These are phyloP conservation scores for Candida adriatica DNA, from an alignment of 805 yeast genomes.

Conservation along the genomic window DNA sequence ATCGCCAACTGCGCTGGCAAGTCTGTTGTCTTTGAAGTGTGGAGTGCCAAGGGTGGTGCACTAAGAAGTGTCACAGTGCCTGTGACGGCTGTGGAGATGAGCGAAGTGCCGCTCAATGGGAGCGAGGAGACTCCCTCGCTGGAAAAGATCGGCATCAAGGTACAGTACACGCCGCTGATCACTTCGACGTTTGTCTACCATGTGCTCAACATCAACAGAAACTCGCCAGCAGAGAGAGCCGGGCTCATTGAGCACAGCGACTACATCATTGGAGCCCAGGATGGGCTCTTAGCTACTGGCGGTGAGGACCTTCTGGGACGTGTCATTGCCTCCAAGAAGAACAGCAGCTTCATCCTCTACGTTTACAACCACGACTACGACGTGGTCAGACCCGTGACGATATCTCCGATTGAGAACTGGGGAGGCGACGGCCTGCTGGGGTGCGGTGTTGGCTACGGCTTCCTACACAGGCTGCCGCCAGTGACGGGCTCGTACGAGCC, in stretches of 20 bases:
- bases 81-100: slow-evolving; percentile 25
- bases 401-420: slow-evolving; percentile 67
- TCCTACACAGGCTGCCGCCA: slow-evolving; percentile 78
- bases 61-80: slow-evolving; percentile 34
- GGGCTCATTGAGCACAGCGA: slow-evolving; percentile 83
- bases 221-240: slow-evolving; percentile 76
- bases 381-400: slow-evolving; percentile 77
- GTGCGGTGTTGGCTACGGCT: slow-evolving; percentile 92
- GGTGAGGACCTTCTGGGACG: slow-evolving; percentile 76
- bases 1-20: slow-evolving; percentile 32
- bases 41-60: slow-evolving; percentile 85
- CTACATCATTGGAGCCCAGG: slow-evolving; percentile 81
- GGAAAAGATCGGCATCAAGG: slow-evolving; percentile 52
- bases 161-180: slow-evolving; percentile 71
- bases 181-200: slow-evolving; percentile 86
- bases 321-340: slow-evolving; percentile 48
- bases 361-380: slow-evolving; percentile 89
- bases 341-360: slow-evolving; percentile 44
- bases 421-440: slow-evolving; percentile 85
- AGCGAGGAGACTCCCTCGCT: slow-evolving; percentile 30
- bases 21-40: slow-evolving; percentile 52
- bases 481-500: slow-evolving; percentile 37
- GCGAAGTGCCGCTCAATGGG: slow-evolving; percentile 21
- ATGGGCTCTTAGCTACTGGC: slow-evolving; percentile 78
- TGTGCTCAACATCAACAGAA: slow-evolving; percentile 62